Percentiles rank a stretch among this genome's conserved stretches.
phyloP scores from a whole-genome alignment of 2,329 filamentous ascomycete genomes.

The Chaetomium globosum region DNA sequence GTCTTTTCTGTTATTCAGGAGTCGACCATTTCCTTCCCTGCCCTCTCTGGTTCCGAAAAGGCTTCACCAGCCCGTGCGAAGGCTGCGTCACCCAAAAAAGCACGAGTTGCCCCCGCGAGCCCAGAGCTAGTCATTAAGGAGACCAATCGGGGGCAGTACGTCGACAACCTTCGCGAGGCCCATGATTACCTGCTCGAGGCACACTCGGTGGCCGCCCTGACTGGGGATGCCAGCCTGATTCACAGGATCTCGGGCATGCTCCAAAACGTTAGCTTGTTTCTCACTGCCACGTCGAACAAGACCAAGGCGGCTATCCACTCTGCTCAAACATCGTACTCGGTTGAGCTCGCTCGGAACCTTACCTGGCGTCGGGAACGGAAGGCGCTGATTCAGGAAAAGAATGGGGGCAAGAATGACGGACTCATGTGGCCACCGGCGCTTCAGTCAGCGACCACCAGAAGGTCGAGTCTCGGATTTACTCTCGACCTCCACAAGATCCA shows the following conservation, averaged over 20 bases:
- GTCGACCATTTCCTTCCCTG: constrained; percentile 85
- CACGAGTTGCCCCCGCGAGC: constrained; percentile 34
- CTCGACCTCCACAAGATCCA: constrained; percentile 68
- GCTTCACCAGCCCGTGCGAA: constrained; percentile 44
- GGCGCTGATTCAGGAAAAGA: constrained; percentile 54
- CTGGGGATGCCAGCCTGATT: constrained; percentile 61
- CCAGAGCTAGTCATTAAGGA: constrained; percentile 28
- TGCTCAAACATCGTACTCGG: constrained; percentile 62
- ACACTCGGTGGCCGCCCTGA: constrained; percentile 58
- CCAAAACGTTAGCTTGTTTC: constrained; percentile 65
- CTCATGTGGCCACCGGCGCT: constrained; percentile 45
- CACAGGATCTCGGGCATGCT: constrained; percentile 65
- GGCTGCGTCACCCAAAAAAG: constrained; percentile 43
- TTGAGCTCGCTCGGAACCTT: constrained; percentile 71
- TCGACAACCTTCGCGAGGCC: constrained; percentile 64
- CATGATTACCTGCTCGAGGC: constrained; percentile 67
- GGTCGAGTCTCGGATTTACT: constrained; percentile 51
- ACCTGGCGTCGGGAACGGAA: constrained; percentile 67
- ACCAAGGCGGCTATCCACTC: constrained; percentile 53
- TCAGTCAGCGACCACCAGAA: constrained; percentile 38
- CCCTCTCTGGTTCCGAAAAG: constrained; percentile 56
- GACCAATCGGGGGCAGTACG: constrained; percentile 50
- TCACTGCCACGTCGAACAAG: constrained; percentile 62
- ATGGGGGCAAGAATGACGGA: constrained; percentile 43
- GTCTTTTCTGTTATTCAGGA: constrained; percentile 90